These are phyloP conservation scores for Xylariaceae sp. DNA, from an alignment of 2,329 filamentous ascomycete species.

Conservation along the genomic window DNA sequence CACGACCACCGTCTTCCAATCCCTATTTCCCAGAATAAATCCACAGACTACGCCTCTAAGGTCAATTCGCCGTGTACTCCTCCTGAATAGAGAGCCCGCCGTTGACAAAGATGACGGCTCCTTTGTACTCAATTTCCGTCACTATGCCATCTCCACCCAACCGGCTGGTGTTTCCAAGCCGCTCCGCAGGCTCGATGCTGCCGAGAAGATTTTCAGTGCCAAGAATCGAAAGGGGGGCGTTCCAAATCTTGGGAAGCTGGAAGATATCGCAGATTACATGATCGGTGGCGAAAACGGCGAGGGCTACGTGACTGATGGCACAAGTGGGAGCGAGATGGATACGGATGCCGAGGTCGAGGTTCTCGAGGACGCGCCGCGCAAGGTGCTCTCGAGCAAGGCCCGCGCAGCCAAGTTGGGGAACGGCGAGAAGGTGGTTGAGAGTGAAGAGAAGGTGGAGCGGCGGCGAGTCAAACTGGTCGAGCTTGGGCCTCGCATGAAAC, in stretches of 20 bases:
- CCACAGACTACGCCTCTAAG: conserved; percentile 86
- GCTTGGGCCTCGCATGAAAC: conserved; percentile 83
- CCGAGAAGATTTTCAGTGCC: conserved; percentile 72
- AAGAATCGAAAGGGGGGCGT: conserved; percentile 70
- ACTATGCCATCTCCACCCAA: conserved; percentile 94
- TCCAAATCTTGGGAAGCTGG: conserved; percentile 86
- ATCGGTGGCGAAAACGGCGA: conserved; percentile 76
- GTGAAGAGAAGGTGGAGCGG: conserved; percentile 69
- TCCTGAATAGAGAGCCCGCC: conserved; percentile 78
- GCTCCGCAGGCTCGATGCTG: conserved; percentile 80
- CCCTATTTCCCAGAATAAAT: conserved; percentile 92
- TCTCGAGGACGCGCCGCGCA: conserved; percentile 63
- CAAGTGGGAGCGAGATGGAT: conserved; percentile 87
- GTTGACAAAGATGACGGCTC: conserved; percentile 61
- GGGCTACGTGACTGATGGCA: conserved; percentile 84
- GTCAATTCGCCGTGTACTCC: conserved; percentile 87
- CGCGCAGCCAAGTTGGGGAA: conserved; percentile 50
- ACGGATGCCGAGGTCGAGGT: conserved; percentile 97
- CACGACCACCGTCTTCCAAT: conserved; percentile 92
- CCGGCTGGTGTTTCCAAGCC: conserved; percentile 82
- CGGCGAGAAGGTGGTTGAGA: conserved; percentile 46
- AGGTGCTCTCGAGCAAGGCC: conserved; percentile 57
- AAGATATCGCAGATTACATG: conserved; percentile 94
- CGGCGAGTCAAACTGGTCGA: conserved; percentile 91
- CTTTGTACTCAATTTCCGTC: conserved; percentile 84